A percentile compares a stretch with the other conserved stretches of the same genome.
These are phyloP conservation scores for Dendrostoma leiphaemia DNA, from an alignment of 2,329 filamentous ascomycete genomes.

Conservation along the genomic window DNA sequence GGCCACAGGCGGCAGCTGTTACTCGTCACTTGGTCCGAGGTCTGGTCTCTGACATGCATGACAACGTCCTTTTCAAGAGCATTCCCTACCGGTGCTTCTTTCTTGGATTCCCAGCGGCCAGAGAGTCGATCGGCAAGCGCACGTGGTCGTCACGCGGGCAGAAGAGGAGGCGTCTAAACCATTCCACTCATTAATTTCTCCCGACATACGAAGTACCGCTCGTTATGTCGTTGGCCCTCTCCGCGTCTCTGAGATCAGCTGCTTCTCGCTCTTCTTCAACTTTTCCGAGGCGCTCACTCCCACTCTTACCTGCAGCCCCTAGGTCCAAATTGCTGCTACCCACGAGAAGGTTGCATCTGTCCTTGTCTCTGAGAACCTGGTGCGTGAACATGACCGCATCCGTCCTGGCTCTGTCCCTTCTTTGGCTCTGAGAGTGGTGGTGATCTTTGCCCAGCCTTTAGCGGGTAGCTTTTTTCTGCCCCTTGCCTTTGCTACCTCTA, in stretches of 20 bases:
- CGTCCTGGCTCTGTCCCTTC: background rate
- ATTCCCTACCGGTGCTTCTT: too few species aligned
- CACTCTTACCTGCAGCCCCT: too few species aligned
- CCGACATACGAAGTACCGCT: too few species aligned
- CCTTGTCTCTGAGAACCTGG: slow-evolving; percentile 1
- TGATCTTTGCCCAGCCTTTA: too few species aligned
- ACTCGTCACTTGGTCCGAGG: background rate
- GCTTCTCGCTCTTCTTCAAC: slow-evolving; percentile 8
- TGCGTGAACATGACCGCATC: slow-evolving; percentile 5
- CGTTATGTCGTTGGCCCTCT: slow-evolving; percentile 18
- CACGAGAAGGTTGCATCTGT: too few species aligned
- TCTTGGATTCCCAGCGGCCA: too few species aligned
- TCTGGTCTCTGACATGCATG: background rate
- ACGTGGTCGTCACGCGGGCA: background rate
- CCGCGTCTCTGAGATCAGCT: slow-evolving; percentile 14
- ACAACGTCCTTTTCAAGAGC: background rate
- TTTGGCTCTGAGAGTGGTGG: too few species aligned
- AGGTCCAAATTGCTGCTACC: slow-evolving; percentile 8
- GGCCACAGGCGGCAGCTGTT: background rate
- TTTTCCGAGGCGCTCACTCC: slow-evolving; percentile 9
- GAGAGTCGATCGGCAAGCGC: background rate
- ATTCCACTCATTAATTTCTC: background rate
- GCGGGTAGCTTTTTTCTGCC: too few species aligned
- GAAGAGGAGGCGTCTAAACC: background rate
- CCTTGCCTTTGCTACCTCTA: too few species aligned